phyloP scores from a whole-genome alignment of 169 alveolate species.

The Perkinsus chesapeaki region DNA sequence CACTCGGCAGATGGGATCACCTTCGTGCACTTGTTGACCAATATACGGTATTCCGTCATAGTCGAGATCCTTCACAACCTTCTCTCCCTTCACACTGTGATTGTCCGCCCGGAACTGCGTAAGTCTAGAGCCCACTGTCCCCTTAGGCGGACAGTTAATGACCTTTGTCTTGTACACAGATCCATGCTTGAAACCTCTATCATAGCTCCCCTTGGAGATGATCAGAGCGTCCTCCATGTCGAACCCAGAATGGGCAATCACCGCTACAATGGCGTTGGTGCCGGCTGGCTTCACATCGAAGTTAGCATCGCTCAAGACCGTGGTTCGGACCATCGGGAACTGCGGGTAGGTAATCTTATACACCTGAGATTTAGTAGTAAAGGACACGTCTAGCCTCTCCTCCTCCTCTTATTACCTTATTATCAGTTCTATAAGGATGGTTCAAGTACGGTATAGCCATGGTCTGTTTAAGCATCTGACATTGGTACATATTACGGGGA shows the following conservation, averaged over 20 bases:
- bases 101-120: slow-evolving; percentile 25
- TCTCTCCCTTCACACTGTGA: slow-evolving; percentile 20
- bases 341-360: slow-evolving; percentile 74
- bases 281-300: slow-evolving; percentile 97
- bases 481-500: slow-evolving; percentile 97
- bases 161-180: slow-evolving; percentile 89
- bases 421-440: slow-evolving; percentile 88
- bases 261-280: slow-evolving; percentile 99
- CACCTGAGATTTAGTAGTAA: background rate
- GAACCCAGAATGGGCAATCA: slow-evolving; percentile 93
- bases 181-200: slow-evolving; percentile 98
- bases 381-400: background rate
- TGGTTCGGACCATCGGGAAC: slow-evolving; percentile 93
- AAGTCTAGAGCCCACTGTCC: slow-evolving; percentile 20
- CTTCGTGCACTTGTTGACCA: slow-evolving; percentile 59
- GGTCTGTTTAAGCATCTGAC: slow-evolving; percentile 99
- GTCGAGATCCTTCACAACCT: slow-evolving; percentile 39
- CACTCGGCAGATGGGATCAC: slow-evolving; percentile 48
- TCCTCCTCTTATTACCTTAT: slow-evolving; percentile 73
- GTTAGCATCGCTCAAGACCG: slow-evolving; percentile 80
- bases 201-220: slow-evolving; percentile 93
- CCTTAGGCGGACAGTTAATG: slow-evolving; percentile 47
- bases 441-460: slow-evolving; percentile 97
- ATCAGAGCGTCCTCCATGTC: slow-evolving; percentile 99
- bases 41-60: slow-evolving; percentile 75